These are phyloP conservation scores for Penicillium sp. DNA, from an alignment of 2,329 filamentous ascomycete species.

Conservation along the genomic window DNA sequence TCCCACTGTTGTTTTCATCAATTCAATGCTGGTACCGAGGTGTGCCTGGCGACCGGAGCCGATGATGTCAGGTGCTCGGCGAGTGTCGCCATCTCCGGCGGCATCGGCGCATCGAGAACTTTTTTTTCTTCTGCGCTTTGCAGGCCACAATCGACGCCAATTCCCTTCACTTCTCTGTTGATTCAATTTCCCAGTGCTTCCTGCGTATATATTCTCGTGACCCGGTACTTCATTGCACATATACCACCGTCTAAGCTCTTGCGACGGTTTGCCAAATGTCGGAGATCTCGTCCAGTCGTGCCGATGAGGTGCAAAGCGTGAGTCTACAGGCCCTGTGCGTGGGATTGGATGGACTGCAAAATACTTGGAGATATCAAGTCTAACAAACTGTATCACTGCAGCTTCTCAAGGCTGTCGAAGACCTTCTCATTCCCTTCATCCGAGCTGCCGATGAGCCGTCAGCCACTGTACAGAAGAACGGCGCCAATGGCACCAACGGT, in stretches of 20 bases:
- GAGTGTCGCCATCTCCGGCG: conserved; percentile 28
- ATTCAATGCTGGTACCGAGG: too few relatives aligned
- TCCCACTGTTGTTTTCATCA: too few relatives aligned
- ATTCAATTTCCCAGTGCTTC: background rate
- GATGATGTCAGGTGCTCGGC: conserved; percentile 29
- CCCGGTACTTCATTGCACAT: background rate
- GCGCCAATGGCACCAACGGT: conserved; percentile 35
- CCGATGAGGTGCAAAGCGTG: conserved; percentile 48
- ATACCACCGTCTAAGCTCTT: background rate
- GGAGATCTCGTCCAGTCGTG: conserved; percentile 31
- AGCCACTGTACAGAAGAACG: conserved; percentile 21
- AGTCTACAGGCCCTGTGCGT: conserved; percentile 24
- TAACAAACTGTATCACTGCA: conserved; percentile 14
- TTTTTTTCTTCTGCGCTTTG: conserved; percentile 15
- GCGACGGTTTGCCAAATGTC: conserved; percentile 26
- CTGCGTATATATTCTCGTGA: background rate
- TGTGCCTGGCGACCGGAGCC: background rate
- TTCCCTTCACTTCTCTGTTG: background rate
- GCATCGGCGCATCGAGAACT: conserved; percentile 16
- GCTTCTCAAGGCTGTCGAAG: conserved; percentile 47
- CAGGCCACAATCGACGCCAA: background rate
- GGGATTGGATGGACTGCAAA: background rate
- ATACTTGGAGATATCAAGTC: background rate
- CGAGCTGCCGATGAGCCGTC: conserved; percentile 43
- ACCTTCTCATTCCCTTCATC: conserved; percentile 51